phyloP scores from a whole-genome alignment of 2,329 filamentous ascomycete genomes.

The Lecanicillium sp. region DNA sequence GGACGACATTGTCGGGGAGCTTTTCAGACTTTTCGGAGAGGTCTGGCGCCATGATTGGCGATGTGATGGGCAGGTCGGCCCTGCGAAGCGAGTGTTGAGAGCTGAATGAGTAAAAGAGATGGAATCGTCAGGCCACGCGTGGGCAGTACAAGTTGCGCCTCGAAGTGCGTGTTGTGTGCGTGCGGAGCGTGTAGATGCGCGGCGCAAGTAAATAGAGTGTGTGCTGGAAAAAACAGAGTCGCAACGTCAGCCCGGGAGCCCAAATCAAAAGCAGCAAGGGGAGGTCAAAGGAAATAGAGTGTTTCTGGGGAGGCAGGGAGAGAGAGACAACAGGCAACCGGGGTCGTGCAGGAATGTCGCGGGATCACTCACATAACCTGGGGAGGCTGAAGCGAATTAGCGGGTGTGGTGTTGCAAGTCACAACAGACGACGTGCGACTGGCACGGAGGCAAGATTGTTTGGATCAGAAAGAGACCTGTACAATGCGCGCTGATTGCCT shows the following conservation, averaged over 20 bases:
- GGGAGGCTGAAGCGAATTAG: conserved; percentile 8
- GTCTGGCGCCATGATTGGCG: conserved; percentile 16
- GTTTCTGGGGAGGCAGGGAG: neutral
- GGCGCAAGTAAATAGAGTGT: no score
- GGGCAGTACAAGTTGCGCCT: no score
- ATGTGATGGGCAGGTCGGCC: conserved; percentile 2
- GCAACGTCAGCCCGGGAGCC: no score
- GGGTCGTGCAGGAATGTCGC: neutral
- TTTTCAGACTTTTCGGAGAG: conserved; percentile 19
- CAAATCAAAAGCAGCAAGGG: no score
- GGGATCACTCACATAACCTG: neutral
- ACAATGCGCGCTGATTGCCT: conserved; percentile 9
- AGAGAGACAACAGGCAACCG: neutral
- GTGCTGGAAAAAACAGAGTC: no score
- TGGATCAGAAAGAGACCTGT: neutral
- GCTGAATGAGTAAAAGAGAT: no score
- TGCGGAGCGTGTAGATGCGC: no score
- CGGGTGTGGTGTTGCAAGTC: conserved; percentile 1
- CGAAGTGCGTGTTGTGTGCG: no score
- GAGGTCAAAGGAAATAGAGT: no score
- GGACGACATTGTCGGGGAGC: conserved; percentile 19
- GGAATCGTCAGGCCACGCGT: no score
- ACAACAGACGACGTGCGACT: conserved; percentile 8
- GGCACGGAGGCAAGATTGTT: neutral
- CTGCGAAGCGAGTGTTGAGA: conserved; percentile 6